Evolutionary conservation across 2,329 filamentous ascomycete species (phyloP).

Genomic region (Paracoccidioides lutzii): DNA sequence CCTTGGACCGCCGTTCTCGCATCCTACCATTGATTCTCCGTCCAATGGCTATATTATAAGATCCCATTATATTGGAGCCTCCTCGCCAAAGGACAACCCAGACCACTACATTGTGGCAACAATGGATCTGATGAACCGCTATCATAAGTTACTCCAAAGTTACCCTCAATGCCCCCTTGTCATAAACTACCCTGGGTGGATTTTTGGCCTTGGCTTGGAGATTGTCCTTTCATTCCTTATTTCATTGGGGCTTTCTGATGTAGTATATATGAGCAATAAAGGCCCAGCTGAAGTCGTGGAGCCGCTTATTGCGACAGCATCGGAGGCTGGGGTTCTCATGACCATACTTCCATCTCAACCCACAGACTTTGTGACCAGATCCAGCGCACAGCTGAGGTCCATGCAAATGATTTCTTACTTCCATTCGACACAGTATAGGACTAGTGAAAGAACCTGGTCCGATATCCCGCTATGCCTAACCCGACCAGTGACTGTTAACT

Average conservation of each 20-base stretch:
- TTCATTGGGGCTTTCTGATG: conserved; percentile 36
- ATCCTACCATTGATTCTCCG: conserved; percentile 30
- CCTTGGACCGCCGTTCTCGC: conserved; percentile 45
- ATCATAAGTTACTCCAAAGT: conserved; percentile 29
- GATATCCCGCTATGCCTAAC: conserved; percentile 33
- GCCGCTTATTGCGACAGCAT: conserved; percentile 29
- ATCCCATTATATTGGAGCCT: conserved; percentile 42
- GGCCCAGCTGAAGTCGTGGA: conserved; percentile 33
- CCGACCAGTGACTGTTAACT: conserved; percentile 39
- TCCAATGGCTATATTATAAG: conserved; percentile 30
- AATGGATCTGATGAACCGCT: conserved; percentile 40
- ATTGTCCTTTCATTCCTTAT: conserved; percentile 36
- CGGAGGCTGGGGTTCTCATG: conserved; percentile 22
- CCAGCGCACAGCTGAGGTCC: conserved; percentile 38
- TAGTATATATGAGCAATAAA: conserved; percentile 42
- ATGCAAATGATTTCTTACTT: conserved; percentile 54
- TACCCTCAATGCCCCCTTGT: conserved; percentile 38
- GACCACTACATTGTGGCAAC: conserved; percentile 43
- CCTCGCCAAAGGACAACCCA: conserved; percentile 43
- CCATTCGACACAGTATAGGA: conserved; percentile 28
- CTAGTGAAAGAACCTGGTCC: conserved; percentile 31
- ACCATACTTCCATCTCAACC: conserved; percentile 36
- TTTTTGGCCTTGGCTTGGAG: conserved; percentile 40
- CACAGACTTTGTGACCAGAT: conserved; percentile 33
- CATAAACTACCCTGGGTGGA: conserved; percentile 46